Evolutionary conservation across 345 rosid genomes (phyloP), one percentile per base, ranked within the genome.

Genomic region (Durio zibethinus): DNA sequence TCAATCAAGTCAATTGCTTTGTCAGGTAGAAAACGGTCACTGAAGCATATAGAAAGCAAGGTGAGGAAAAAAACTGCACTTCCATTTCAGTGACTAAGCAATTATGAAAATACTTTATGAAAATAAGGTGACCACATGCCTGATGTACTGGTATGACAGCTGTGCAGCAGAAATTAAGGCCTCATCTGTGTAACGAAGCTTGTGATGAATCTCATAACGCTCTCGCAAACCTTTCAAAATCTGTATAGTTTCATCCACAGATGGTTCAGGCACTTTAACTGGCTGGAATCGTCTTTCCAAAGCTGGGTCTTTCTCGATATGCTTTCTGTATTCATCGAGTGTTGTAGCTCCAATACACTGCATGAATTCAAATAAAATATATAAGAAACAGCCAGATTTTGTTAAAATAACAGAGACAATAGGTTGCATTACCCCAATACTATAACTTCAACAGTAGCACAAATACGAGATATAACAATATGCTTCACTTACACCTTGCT

Each of bases 261-360:
- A 65, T 56, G 98, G 98, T 82, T 97, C 98, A 1, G 99, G 99
- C 62, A 97, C 99, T 86, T 78, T 97, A 53, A 97, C 98, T n/a
- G 99, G 99, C 89, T 97, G 99, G 84, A 97, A 97, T 31, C 99
- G 89, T 76, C 98, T 92, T 83, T 97, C 99, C 66, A 97, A 75
- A 73, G 99, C 99, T 48, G 99, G 99, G 81, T 97, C 99, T 86
- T 97, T 97, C 92, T 94, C 99, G 65, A 97, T 88, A 87, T 97
- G 99, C 84, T 97, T 97, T 76, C 99, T 84, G 81, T 97, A 97
- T 82, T 97, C 98, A 78, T 97, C 99, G 6, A 91, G 82, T 62
- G 98, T 97, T n/a, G 99, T 97, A 61, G 99, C 98, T 78, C 99
- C 99, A 85, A 97, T 97, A 86, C 99, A 97, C 99, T 97, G 89